A percentile compares a stretch with the other conserved stretches of the same genome.
Evolutionary conservation across 768 basidiomycete species (phyloP).

Genomic region (Leccinum fibrillosum): DNA sequence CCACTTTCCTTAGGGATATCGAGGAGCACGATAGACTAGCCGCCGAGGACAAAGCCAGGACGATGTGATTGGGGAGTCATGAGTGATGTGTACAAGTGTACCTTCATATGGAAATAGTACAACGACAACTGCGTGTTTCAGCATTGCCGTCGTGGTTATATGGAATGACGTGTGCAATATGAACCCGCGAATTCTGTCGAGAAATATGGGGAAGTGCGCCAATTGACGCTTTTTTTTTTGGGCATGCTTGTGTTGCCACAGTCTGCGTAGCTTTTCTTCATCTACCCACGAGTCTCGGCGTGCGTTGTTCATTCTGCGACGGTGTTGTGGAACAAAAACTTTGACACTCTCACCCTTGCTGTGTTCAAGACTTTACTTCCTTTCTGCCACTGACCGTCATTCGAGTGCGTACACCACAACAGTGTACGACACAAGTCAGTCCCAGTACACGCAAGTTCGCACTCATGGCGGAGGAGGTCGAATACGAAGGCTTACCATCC

Average conservation of each 20-base stretch:
- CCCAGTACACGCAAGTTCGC: slow-evolving; percentile 7
- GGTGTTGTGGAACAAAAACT: slow-evolving; percentile 4
- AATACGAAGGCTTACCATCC: slow-evolving; percentile 66
- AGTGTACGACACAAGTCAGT: slow-evolving; percentile 4
- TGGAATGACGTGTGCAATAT: neutral
- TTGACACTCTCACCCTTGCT: slow-evolving; percentile 6
- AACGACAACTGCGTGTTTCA: neutral
- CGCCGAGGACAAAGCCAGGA: slow-evolving; percentile 34
- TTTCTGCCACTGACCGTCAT: neutral
- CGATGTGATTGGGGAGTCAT: neutral
- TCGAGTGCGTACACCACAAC: slow-evolving; percentile 4
- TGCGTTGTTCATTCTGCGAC: slow-evolving; percentile 3
- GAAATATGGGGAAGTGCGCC: neutral
- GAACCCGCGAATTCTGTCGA: neutral
- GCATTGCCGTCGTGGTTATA: neutral
- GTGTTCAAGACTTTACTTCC: neutral
- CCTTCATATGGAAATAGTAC: slow-evolving; percentile 2
- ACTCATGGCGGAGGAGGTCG: slow-evolving; percentile 45
- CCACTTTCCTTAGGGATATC: slow-evolving; percentile 51
- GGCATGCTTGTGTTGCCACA: slow-evolving; percentile 3
- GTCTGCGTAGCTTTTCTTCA: neutral
- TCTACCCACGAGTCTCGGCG: neutral
- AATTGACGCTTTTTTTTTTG: neutral
- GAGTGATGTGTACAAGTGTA: neutral
- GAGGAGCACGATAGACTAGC: slow-evolving; percentile 72